phyloP scores from a whole-genome alignment of 805 yeast species.

The Hermanozyma aechmeae region DNA sequence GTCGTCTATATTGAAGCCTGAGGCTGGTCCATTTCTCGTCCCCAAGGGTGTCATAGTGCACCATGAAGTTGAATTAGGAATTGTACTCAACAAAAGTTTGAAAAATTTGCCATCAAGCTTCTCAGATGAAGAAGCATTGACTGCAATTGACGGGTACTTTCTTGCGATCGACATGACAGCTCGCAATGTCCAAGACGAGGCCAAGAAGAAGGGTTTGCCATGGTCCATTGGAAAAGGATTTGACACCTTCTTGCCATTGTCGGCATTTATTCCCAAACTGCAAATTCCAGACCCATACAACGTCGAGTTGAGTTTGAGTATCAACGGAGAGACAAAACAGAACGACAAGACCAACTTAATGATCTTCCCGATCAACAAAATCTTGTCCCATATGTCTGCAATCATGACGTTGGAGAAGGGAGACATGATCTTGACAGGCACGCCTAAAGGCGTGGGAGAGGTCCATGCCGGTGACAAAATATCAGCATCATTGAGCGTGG shows the following conservation, averaged over 20 bases:
- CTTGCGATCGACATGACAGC: conserved; percentile 93
- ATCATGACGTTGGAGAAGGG: conserved; percentile 89
- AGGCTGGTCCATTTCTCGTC: conserved; percentile 67
- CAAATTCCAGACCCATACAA: conserved; percentile 66
- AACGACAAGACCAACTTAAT: conserved; percentile 69
- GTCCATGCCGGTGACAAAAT: conserved; percentile 72
- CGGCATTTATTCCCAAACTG: conserved; percentile 57
- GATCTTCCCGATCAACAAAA: conserved; percentile 80
- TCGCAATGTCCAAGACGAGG: conserved; percentile 90
- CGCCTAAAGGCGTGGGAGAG: conserved; percentile 95
- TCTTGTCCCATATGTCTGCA: conserved; percentile 72
- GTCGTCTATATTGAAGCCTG: conserved; percentile 53
- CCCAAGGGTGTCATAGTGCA: conserved; percentile 78
- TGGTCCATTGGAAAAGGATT: conserved; percentile 97
- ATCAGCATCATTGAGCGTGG: conserved; percentile 50
- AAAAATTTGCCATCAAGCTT: conserved; percentile 54
- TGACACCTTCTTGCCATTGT: conserved; percentile 91
- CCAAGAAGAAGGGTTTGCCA: conserved; percentile 88
- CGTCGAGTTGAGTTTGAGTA: conserved; percentile 49
- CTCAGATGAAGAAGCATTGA: conserved; percentile 57
- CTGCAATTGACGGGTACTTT: conserved; percentile 78
- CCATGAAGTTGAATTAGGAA: conserved; percentile 89
- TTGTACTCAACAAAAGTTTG: conserved; percentile 57
- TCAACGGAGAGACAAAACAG: conserved; percentile 68
- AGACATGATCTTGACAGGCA: conserved; percentile 88